phyloP scores from a whole-genome alignment of 2,329 filamentous ascomycete genomes.

The Aureobasidium sp. region DNA sequence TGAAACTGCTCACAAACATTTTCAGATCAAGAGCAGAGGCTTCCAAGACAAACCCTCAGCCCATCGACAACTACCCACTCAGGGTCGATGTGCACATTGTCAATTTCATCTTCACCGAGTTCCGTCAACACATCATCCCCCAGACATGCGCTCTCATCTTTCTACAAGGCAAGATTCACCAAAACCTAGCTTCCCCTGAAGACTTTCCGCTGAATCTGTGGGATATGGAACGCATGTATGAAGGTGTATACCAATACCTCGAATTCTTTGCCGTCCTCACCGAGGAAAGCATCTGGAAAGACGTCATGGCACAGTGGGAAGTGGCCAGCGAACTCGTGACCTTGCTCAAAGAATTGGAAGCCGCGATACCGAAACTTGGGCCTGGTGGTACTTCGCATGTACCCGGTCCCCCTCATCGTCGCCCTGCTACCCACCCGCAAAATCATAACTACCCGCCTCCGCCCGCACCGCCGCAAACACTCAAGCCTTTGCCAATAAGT shows the following conservation, averaged over 20 bases:
- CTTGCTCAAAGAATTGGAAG: conserved; percentile 78
- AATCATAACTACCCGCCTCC: background rate
- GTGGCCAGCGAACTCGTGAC: conserved; percentile 82
- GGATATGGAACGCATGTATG: conserved; percentile 97
- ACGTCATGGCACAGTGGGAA: conserved; percentile 85
- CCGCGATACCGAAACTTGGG: conserved; percentile 72
- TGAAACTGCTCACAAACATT: conserved; percentile 85
- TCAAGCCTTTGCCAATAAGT: conserved; percentile 30
- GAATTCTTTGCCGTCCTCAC: conserved; percentile 88
- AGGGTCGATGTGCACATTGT: conserved; percentile 60
- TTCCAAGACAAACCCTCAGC: conserved; percentile 24
- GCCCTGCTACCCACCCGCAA: background rate
- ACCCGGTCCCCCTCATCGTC: conserved; percentile 13
- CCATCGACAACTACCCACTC: conserved; percentile 26
- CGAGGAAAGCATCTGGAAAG: conserved; percentile 75
- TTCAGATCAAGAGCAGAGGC: conserved; percentile 57
- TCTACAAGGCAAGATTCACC: conserved; percentile 81
- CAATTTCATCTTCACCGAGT: conserved; percentile 87
- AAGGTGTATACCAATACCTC: conserved; percentile 87
- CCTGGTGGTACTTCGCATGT: conserved; percentile 34
- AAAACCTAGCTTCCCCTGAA: conserved; percentile 64
- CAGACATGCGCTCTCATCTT: conserved; percentile 94
- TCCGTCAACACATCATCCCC: conserved; percentile 85
- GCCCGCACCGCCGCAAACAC: conserved; percentile 5
- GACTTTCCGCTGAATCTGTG: conserved; percentile 93